Conservation (phyloP, 306 rosid species). For the Calophaca sinica region DNA sequence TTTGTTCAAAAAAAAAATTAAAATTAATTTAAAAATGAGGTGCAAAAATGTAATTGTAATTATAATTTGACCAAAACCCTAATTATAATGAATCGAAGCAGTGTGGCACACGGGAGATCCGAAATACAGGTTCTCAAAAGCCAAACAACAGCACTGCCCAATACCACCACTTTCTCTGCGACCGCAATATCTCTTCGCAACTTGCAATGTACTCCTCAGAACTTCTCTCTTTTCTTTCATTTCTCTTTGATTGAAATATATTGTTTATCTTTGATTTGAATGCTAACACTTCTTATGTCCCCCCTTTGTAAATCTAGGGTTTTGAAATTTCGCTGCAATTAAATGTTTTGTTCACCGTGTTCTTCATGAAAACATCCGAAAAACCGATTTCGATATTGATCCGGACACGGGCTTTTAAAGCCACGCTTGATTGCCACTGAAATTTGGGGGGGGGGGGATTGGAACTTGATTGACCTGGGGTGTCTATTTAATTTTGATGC, state of each 20-base stretch:
- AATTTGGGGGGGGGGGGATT: conserved; percentile 21
- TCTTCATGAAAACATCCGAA: neutral
- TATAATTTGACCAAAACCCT: neutral
- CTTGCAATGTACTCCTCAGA: conserved; percentile 44
- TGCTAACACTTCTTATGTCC: neutral
- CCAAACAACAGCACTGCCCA: no score
- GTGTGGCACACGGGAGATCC: no score
- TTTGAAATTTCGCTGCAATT: conserved; percentile 24
- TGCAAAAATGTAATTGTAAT: no score
- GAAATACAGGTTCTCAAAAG: no score
- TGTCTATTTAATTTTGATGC: conserved; percentile 3
- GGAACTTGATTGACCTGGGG: neutral
- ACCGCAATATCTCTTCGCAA: neutral
- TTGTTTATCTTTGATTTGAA: conserved; percentile 1
- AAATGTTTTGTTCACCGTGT: neutral
- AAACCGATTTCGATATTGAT: neutral
- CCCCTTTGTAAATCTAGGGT: conserved; percentile 45
- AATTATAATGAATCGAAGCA: no score
- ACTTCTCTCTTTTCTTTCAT: conserved; percentile 17
- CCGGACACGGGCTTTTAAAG: neutral
- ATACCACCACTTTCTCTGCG: neutral
- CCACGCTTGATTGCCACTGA: conserved; percentile 7
- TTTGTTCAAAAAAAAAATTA: no score
- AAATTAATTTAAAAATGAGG: no score
- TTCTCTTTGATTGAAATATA: neutral